phyloP scores from a whole-genome alignment of 495 filamentous ascomycete genomes.

The Cercophora samala region DNA sequence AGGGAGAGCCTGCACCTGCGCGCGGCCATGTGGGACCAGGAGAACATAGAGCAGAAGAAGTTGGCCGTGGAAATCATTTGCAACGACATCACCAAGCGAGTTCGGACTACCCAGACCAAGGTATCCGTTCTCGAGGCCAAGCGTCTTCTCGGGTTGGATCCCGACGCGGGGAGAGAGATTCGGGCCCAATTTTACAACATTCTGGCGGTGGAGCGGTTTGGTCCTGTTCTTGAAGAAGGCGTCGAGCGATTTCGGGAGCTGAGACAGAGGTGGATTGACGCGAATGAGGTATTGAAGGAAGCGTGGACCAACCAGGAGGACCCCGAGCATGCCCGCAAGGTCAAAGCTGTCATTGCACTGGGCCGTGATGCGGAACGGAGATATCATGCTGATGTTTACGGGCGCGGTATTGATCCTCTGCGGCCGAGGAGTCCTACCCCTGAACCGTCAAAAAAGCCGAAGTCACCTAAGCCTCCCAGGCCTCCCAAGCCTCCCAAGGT shows the following conservation, averaged over 20 bases:
- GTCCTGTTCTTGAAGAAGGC: constrained; percentile 68
- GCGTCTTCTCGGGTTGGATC: constrained; percentile 67
- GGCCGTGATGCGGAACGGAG: constrained; percentile 74
- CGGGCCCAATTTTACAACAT: constrained; percentile 64
- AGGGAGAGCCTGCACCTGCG: constrained; percentile 63
- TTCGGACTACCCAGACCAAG: constrained; percentile 58
- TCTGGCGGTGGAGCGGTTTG: constrained; percentile 65
- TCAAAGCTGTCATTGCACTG: constrained; percentile 66
- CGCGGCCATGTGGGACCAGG: constrained; percentile 53
- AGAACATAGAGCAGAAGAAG: constrained; percentile 44
- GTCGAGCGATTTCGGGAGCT: constrained; percentile 68
- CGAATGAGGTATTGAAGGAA: constrained; percentile 52
- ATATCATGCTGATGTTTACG: constrained; percentile 55
- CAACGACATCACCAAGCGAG: constrained; percentile 76
- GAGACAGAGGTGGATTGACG: constrained; percentile 64
- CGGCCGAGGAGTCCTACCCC: constrained; percentile 7
- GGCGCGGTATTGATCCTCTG: constrained; percentile 48
- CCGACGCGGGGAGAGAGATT: constrained; percentile 63
- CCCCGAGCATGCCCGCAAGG: constrained; percentile 52
- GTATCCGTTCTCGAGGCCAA: constrained; percentile 74
- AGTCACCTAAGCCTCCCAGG: constrained; percentile 1
- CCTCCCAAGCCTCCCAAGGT: neutral
- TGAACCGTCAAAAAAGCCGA: constrained; percentile 13
- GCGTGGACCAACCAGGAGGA: constrained; percentile 56
- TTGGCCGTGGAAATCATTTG: constrained; percentile 75